Base-by-base conservation (phyloP, 2,329 filamentous ascomycete species). In the Huntiella moniliformis region DNA sequence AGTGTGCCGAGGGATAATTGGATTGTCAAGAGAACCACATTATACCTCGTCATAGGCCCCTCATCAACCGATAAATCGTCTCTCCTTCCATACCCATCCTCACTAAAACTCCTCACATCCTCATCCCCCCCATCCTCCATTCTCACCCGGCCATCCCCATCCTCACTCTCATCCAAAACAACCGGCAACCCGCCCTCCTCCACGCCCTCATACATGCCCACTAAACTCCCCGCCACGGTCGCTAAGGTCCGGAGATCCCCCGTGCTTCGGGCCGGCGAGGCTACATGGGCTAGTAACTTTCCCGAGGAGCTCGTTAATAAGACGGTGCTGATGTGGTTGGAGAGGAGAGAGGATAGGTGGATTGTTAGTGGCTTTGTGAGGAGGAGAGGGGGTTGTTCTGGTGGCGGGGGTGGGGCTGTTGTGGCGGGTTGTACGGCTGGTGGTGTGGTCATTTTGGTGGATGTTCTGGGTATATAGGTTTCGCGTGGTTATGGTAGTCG, bases 341-440 rank as follows among this genome's bases (percentile, higher is more conserved):
- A 70, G 52, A 74, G 70, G 57, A 75, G 73, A 51, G 67, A 61
- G 55, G 67, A 65, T 40, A 79, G 70, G 58, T 79, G 78, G 49
- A 68, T 62, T 22, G 73, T 75, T 52, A 79, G 68, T 51, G 73
- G 73, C 58, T 77, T 78, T 33, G 71, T 77, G 50, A 84, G 67
- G 61, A 85, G 66, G 48, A 76, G 65, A 18, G 72, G 71, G 34
- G 71, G 70, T 33, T 68, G 67, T 17, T 66, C 63, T 42, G 56
- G 55, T 12, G 41, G 17, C 15, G 58, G 54, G 49, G 58, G 54
- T 39, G 62, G 58, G 61, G 63, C 64, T 47, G 37, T 47, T 33
- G 13, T 22, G 63, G 42, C 56, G 56, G 13, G 35, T 33, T 15
- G 58, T 54, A 49, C 57, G 54, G 41, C 62, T 58, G 62, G 64